Evolutionary conservation across 352 stramenopile species (phyloP).

Genomic region (Phytophthora cajani): DNA sequence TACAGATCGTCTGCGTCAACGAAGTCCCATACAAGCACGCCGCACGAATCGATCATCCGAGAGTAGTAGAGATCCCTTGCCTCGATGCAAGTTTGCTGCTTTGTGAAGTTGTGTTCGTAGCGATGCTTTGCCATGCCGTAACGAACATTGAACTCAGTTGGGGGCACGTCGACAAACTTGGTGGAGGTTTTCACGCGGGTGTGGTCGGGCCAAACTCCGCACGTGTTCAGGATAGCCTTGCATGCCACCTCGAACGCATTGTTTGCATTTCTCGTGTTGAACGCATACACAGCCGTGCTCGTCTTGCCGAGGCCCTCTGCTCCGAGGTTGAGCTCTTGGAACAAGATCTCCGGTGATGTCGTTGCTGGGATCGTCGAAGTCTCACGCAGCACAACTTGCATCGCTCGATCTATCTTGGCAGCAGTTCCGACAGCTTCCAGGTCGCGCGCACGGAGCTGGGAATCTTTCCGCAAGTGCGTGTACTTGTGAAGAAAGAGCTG

Average conservation of each 20-base stretch:
- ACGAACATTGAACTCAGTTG: slow-evolving; percentile 26
- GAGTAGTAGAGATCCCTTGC: slow-evolving; percentile 39
- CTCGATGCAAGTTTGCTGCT: slow-evolving; percentile 32
- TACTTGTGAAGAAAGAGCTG: slow-evolving; percentile 52
- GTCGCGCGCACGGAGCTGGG: slow-evolving; percentile 39
- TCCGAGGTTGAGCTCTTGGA: slow-evolving; percentile 36
- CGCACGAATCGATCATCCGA: slow-evolving; percentile 31
- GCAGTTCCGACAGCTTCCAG: slow-evolving; percentile 33
- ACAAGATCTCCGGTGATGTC: slow-evolving; percentile 40
- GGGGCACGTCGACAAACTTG: slow-evolving; percentile 31
- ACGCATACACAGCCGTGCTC: slow-evolving; percentile 43
- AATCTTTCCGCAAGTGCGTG: slow-evolving; percentile 39
- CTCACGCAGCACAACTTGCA: slow-evolving; percentile 46
- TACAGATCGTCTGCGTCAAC: slow-evolving; percentile 51
- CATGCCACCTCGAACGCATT: slow-evolving; percentile 38
- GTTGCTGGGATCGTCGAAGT: slow-evolving; percentile 36
- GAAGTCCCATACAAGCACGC: slow-evolving; percentile 51
- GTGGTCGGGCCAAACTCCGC: slow-evolving; percentile 39
- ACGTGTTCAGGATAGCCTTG: slow-evolving; percentile 33
- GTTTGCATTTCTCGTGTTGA: slow-evolving; percentile 36
- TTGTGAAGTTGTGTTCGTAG: slow-evolving; percentile 25
- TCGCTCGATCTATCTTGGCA: slow-evolving; percentile 47
- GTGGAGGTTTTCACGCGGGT: slow-evolving; percentile 24
- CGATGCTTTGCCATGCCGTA: slow-evolving; percentile 37
- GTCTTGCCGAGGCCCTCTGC: slow-evolving; percentile 36